Percentiles rank a stretch among this genome's conserved stretches.
Evolutionary conservation across 2,329 filamentous ascomycete species (phyloP).

Genomic region (Arthroderma uncinatum): DNA sequence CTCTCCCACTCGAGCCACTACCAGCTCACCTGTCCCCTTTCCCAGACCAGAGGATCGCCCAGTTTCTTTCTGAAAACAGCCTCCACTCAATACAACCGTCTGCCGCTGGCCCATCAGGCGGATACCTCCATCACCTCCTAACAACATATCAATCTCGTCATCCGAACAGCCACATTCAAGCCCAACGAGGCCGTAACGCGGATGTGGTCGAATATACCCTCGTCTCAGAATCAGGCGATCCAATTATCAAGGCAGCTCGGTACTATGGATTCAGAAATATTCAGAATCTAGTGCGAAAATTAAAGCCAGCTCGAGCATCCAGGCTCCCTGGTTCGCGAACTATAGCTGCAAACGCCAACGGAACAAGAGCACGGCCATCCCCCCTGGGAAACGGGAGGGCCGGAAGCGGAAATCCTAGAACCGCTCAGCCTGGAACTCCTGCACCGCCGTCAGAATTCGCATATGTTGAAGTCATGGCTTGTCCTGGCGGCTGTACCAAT

Average conservation of each 20-base stretch:
- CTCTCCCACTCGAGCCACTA: constrained; percentile 51
- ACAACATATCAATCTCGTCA: constrained; percentile 59
- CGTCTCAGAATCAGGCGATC: constrained; percentile 42
- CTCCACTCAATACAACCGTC: constrained; percentile 31
- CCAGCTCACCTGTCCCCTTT: constrained; percentile 46
- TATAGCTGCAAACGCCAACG: neutral
- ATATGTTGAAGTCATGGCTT: constrained; percentile 99
- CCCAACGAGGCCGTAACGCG: constrained; percentile 67
- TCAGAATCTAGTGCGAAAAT: constrained; percentile 84
- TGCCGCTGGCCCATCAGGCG: constrained; percentile 69
- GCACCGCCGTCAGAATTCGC: constrained; percentile 52
- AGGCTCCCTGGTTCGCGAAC: constrained; percentile 49
- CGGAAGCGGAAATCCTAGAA: constrained; percentile 33
- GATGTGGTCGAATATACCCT: constrained; percentile 83
- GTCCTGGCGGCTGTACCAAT: constrained; percentile 96
- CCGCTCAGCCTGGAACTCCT: constrained; percentile 20
- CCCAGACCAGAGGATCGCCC: constrained; percentile 58
- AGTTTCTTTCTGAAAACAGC: constrained; percentile 51
- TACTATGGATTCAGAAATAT: constrained; percentile 99
- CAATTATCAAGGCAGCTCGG: constrained; percentile 67
- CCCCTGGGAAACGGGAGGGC: neutral
- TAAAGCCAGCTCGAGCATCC: constrained; percentile 70
- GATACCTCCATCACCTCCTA: constrained; percentile 77
- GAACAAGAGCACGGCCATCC: constrained; percentile 39
- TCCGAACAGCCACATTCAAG: constrained; percentile 60